These are phyloP conservation scores for Tuber calosporum DNA, from an alignment of 495 filamentous ascomycete genomes.

Conservation along the genomic window DNA sequence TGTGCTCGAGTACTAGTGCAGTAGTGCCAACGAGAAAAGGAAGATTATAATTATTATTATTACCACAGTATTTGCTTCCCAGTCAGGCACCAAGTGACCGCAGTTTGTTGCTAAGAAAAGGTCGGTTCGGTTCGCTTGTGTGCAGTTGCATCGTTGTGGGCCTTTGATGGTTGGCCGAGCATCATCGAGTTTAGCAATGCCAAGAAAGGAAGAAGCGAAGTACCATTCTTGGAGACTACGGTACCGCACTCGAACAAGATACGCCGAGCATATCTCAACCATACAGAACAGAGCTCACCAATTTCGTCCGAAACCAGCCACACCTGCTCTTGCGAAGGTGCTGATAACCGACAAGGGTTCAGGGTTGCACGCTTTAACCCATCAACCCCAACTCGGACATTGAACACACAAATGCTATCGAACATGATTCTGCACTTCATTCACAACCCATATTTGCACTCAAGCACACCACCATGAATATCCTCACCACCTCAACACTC, in stretches of 20 bases:
- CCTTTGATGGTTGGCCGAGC: slow-evolving; percentile 5
- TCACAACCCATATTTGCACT: too few species aligned
- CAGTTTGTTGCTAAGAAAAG: slow-evolving; percentile 35
- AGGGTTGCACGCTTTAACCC: neutral
- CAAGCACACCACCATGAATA: neutral
- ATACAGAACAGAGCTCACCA: neutral
- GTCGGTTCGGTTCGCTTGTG: slow-evolving; percentile 11
- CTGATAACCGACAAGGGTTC: neutral
- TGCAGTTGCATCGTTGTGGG: slow-evolving; percentile 9
- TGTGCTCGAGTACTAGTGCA: too few species aligned
- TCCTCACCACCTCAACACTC: neutral
- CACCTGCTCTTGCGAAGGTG: neutral
- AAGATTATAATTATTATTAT: neutral
- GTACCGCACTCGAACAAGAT: too few species aligned
- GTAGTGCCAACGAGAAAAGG: too few species aligned
- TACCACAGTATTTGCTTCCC: too few species aligned
- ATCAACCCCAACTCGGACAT: neutral
- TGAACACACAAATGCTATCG: neutral
- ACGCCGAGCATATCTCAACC: neutral
- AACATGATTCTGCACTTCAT: neutral
- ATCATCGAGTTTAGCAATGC: slow-evolving; percentile 12
- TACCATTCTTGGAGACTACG: too few species aligned
- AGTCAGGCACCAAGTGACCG: neutral
- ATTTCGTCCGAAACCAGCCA: neutral
- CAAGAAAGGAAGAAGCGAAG: slow-evolving; percentile 17